phyloP scores from a whole-genome alignment of 1,284 basidiomycete genomes.

The Cryptococcus neoformans region DNA sequence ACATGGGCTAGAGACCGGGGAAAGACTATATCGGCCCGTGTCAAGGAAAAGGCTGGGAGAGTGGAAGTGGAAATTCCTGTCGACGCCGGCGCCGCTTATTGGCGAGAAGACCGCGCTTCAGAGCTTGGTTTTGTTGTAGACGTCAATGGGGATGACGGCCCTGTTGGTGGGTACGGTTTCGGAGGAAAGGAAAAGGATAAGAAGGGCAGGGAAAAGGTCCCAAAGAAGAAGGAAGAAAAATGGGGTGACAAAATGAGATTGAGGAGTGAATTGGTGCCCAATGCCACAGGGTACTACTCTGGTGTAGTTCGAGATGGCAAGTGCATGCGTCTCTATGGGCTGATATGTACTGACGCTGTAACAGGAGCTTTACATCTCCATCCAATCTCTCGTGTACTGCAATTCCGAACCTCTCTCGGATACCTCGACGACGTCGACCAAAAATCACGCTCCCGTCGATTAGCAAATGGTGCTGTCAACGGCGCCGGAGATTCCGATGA shows the following conservation, averaged over 20 bases:
- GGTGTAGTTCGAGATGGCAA: constrained; percentile 43
- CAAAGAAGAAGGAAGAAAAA: constrained; percentile 22
- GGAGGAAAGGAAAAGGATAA: constrained; percentile 22
- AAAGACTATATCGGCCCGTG: constrained; percentile 40
- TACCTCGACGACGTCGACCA: constrained; percentile 42
- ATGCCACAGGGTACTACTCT: constrained; percentile 37
- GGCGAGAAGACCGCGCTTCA: constrained; percentile 45
- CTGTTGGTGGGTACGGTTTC: constrained; percentile 27
- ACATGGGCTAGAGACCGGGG: constrained; percentile 40
- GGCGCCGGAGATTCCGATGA: constrained; percentile 15
- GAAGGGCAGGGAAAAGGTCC: constrained; percentile 20
- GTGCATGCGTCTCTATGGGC: constrained; percentile 3
- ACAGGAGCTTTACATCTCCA: constrained; percentile 44
- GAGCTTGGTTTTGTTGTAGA: constrained; percentile 39
- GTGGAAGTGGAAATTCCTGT: constrained; percentile 49
- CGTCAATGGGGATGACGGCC: constrained; percentile 23
- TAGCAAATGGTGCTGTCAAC: too few relatives aligned
- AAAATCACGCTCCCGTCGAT: constrained; percentile 17
- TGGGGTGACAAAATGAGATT: constrained; percentile 49
- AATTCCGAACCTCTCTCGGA: constrained; percentile 44
- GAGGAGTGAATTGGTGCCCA: constrained; percentile 39
- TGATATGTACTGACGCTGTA: neutral
- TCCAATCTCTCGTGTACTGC: constrained; percentile 35
- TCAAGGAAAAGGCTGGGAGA: constrained; percentile 42
- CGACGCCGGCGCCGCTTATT: constrained; percentile 37